Evolutionary conservation across 2,329 filamentous ascomycete species (phyloP), one percentile per base, ranked within the genome.

Genomic region (Exophiala dermatitidis): DNA sequence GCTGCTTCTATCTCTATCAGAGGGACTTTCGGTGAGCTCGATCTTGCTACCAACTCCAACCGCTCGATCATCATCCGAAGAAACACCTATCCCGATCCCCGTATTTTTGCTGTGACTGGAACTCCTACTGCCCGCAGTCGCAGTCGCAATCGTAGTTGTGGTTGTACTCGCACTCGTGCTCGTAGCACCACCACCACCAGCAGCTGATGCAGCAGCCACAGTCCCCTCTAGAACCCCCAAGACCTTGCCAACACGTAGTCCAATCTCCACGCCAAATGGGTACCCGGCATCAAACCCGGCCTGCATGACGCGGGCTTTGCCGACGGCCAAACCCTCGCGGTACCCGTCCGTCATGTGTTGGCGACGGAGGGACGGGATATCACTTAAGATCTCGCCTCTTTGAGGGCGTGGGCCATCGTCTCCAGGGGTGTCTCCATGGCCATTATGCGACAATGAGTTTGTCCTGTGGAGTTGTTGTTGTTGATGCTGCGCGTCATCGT

Each of bases 281-380:
- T 90, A 97, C 0, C 91, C 91, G 60, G 91, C 88, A 67, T 98
- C 93, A 66, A 98, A 97, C 0, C 91, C 91, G 9, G 77, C 77
- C 70, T 98, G 93, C 29, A 96, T 81, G 63, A 83, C 85, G 45
- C 77, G 72, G 29, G 80, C 80, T 68, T 97, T 97, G 32, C 86
- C 86, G 2, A 74, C 74, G 0, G 85, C 79, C 49, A 97, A 80
- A 42, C 91, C 93, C 64, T 96, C 90, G 54, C 91, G 85, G 71
- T 97, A 97, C 19, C 93, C 93, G 37, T 87, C 84, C 5, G 87
- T 96, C 48, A 82, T 79, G 68, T 95, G 89, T 51, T 86, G 83
- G 40, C 81, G 78, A 63, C 86, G 83, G 10, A 95, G 78, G 28
- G 86, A 83, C 19, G 79, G 82, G 47, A 93, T 79, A 63, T 95